These are phyloP conservation scores for Jatropha podagrica DNA, from an alignment of 441 rosid species.

Conservation along the genomic window DNA sequence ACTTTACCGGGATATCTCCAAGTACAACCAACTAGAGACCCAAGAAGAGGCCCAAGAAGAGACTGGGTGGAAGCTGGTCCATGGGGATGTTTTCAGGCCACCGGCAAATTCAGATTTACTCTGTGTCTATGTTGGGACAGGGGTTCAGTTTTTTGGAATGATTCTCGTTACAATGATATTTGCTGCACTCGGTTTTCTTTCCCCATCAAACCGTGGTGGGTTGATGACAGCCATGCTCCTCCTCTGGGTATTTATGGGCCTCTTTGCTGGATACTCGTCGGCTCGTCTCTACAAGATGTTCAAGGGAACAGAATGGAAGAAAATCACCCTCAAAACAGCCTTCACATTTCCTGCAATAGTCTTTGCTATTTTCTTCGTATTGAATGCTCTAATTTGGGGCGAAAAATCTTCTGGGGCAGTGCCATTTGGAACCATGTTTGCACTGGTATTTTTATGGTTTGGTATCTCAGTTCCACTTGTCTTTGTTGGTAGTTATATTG, in stretches of 20 bases:
- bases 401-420: constrained; percentile 92
- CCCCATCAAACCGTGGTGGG: constrained; percentile 93
- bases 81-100: constrained; percentile 89
- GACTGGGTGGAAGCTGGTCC: constrained; percentile 92
- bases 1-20: constrained; percentile 87
- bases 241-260: constrained; percentile 95
- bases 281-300: constrained; percentile 81
- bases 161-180: constrained; percentile 84
- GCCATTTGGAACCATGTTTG: constrained; percentile 93
- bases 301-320: constrained; percentile 91
- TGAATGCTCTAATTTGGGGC: constrained; percentile 92
- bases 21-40: constrained; percentile 92
- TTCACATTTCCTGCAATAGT: constrained; percentile 67
- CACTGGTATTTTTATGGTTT: constrained; percentile 82
- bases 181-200: constrained; percentile 85
- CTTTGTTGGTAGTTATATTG: constrained; percentile 72
- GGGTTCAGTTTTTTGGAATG: constrained; percentile 97
- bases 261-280: constrained; percentile 77
- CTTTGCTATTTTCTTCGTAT: constrained; percentile 69
- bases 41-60: constrained; percentile 96
- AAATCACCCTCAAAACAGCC: constrained; percentile 71
- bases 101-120: constrained; percentile 75
- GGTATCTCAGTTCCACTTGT: constrained; percentile 93
- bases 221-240: constrained; percentile 90
- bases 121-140: constrained; percentile 89